Conservation (phyloP, 768 basidiomycete species). For the Pisolithus tinctorius region DNA sequence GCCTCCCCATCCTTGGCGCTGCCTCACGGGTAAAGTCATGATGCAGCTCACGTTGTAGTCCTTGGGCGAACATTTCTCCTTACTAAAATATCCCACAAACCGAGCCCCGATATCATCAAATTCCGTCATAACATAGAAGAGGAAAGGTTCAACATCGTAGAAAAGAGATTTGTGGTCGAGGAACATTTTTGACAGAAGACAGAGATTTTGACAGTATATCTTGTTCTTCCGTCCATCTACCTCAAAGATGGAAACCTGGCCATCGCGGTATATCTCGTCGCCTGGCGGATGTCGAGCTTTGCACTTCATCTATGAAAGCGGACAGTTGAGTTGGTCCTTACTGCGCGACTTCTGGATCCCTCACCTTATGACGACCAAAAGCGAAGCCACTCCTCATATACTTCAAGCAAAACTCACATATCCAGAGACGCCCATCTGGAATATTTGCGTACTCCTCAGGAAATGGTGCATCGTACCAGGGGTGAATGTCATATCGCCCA, state of each 20-base stretch:
- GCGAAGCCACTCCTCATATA: constrained; percentile 95
- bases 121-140: constrained; percentile 97
- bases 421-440: constrained; percentile 89
- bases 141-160: constrained; percentile 98
- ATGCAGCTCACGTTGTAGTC: constrained; percentile 99
- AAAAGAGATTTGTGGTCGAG: constrained; percentile 98
- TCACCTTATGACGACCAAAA: constrained; percentile 76
- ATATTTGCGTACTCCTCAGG: constrained; percentile 94
- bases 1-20: constrained; percentile 95
- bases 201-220: constrained; percentile 99
- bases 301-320: constrained; percentile 73
- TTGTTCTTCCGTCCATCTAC: constrained; percentile 99
- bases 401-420: constrained; percentile 97
- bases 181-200: constrained; percentile 97
- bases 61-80: constrained; percentile 95
- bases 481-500: constrained; percentile 87
- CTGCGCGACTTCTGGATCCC: constrained; percentile 21
- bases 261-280: constrained; percentile 96
- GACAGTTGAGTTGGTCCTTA: constrained; percentile 6
- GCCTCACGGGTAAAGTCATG: constrained; percentile 95
- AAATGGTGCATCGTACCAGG: constrained; percentile 99
- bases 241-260: constrained; percentile 85
- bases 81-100: constrained; percentile 98
- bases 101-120: constrained; percentile 83
- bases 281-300: constrained; percentile 93